Evolutionary conservation across 2,329 filamentous ascomycete species (phyloP).

Genomic region (Phyllosticta citribraziliensis): DNA sequence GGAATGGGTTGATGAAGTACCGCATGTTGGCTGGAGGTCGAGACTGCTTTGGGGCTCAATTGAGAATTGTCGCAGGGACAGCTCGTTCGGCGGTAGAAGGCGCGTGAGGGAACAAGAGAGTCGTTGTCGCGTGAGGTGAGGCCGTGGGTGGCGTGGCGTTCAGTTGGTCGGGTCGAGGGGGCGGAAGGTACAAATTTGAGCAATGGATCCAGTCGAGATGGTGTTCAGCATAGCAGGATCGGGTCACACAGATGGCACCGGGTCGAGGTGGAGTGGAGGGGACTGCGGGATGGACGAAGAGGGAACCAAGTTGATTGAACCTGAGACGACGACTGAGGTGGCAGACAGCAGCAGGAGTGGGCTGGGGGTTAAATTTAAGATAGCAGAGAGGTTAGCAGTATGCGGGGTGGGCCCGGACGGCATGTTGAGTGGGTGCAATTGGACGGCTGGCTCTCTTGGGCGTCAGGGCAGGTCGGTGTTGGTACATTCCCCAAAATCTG

Average conservation of each 20-base stretch:
- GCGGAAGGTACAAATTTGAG: neutral
- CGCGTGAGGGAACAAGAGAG: neutral
- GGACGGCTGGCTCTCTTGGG: neutral
- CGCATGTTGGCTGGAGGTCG: conserved; percentile 20
- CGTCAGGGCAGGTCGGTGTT: neutral
- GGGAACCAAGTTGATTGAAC: neutral
- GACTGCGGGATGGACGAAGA: neutral
- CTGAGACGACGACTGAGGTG: neutral
- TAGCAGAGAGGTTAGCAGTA: neutral
- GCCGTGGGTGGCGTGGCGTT: neutral
- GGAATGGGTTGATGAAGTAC: conserved; percentile 40
- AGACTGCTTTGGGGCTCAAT: neutral
- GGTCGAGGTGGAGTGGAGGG: neutral
- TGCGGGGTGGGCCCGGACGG: neutral
- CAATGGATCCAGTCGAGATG: neutral
- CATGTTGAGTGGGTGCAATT: neutral
- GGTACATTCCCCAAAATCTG: neutral
- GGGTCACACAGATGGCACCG: neutral
- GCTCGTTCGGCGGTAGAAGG: neutral
- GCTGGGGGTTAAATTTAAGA: neutral
- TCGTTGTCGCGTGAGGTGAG: neutral
- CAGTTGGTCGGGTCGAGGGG: neutral
- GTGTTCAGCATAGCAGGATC: neutral
- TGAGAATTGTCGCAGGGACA: neutral
- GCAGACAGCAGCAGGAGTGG: neutral